These are phyloP conservation scores for Stellera chamaejasme DNA, from an alignment of 345 rosid species.

Conservation along the genomic window DNA sequence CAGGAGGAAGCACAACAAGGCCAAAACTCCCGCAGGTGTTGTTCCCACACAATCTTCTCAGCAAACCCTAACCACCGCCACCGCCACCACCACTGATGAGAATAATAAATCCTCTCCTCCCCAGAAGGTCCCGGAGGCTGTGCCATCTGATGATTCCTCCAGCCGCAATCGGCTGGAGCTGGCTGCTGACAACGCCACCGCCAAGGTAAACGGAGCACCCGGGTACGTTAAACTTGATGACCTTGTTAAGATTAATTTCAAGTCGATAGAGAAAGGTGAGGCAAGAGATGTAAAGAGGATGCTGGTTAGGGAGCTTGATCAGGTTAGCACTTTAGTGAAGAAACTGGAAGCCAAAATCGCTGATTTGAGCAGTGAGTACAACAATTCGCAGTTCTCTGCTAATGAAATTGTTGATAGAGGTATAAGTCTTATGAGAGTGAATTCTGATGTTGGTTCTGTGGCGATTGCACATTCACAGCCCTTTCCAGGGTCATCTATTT, in stretches of 20 bases:
- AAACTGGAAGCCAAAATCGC: slow-evolving; percentile 75
- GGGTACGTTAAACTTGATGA: slow-evolving; percentile 16
- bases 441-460: slow-evolving; percentile 53
- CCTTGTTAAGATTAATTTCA: slow-evolving; percentile 45
- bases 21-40: too few relatives aligned
- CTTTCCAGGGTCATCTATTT: slow-evolving; percentile 59
- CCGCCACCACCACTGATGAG: too few relatives aligned
- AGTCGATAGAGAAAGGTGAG: slow-evolving; percentile 51
- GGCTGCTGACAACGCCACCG: slow-evolving; percentile 29
- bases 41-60: too few relatives aligned
- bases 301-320: slow-evolving; percentile 68
- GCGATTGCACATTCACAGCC: slow-evolving; percentile 57
- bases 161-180: slow-evolving; percentile 24
- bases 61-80: too few relatives aligned
- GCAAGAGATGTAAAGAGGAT: slow-evolving; percentile 56
- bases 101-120: too few relatives aligned
- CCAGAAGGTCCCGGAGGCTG: too few relatives aligned
- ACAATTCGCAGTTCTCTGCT: slow-evolving; percentile 21
- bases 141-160: slow-evolving; percentile 31
- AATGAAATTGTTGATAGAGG: slow-evolving; percentile 44
- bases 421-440: slow-evolving; percentile 49
- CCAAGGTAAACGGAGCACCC: slow-evolving; percentile 20
- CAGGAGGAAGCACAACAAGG: too few relatives aligned
- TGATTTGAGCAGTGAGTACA: slow-evolving; percentile 35
- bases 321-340: slow-evolving; percentile 68